A percentile compares a stretch with the other conserved stretches of the same genome.
phyloP scores from a whole-genome alignment of 2,329 filamentous ascomycete species.

The Cladosporium austrohemisphaericum region DNA sequence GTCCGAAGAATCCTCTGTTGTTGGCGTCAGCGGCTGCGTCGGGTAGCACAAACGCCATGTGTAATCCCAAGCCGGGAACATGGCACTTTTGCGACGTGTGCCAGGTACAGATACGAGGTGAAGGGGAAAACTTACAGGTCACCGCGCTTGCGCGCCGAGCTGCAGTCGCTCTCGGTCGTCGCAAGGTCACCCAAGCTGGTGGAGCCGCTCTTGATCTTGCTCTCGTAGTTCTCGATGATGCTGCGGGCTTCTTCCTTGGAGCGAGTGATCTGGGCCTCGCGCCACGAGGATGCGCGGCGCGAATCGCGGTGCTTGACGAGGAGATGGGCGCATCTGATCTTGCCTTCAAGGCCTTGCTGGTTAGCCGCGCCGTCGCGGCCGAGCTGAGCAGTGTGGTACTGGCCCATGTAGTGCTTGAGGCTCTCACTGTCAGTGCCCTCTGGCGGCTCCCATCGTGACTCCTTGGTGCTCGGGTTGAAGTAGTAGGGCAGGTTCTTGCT shows the following conservation, averaged over 20 bases:
- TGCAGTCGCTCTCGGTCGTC: slow-evolving; percentile 87
- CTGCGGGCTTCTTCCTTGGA: slow-evolving; percentile 78
- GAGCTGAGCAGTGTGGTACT: slow-evolving; percentile 62
- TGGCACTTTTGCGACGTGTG: neutral
- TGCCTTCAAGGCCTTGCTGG: slow-evolving; percentile 54
- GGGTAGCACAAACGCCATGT: slow-evolving; percentile 8
- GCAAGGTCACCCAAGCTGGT: slow-evolving; percentile 76
- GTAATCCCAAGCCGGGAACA: slow-evolving; percentile 9
- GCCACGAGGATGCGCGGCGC: slow-evolving; percentile 87
- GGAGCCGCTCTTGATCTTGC: slow-evolving; percentile 68
- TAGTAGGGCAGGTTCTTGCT: slow-evolving; percentile 99
- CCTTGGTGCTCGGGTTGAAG: slow-evolving; percentile 82
- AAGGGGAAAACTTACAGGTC: slow-evolving; percentile 62
- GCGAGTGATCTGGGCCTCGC: slow-evolving; percentile 82
- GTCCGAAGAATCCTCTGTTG: slow-evolving; percentile 78
- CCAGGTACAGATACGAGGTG: neutral
- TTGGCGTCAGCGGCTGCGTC: slow-evolving; percentile 9
- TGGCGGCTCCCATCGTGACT: slow-evolving; percentile 94
- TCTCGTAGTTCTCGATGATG: slow-evolving; percentile 72
- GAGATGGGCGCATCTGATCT: slow-evolving; percentile 90
- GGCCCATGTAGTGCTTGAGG: slow-evolving; percentile 90
- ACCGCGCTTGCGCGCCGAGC: slow-evolving; percentile 87
- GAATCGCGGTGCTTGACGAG: slow-evolving; percentile 91
- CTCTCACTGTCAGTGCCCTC: slow-evolving; percentile 82
- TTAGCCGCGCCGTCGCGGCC: slow-evolving; percentile 31